phyloP scores from a whole-genome alignment of 176 grass and related monocot genomes.

The Hyparrhenia diplandra region DNA sequence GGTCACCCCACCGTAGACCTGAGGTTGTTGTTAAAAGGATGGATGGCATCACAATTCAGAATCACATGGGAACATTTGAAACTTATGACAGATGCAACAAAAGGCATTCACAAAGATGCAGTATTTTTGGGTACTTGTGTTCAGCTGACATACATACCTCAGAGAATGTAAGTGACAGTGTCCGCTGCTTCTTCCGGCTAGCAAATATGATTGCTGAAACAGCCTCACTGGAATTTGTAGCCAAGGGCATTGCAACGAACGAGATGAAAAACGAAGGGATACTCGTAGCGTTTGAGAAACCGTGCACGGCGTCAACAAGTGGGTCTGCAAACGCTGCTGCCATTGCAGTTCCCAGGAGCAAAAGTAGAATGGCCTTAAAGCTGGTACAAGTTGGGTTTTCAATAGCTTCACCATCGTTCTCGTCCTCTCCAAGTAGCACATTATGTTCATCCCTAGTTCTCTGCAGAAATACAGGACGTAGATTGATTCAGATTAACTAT shows the following conservation, averaged over 20 bases:
- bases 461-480: constrained; percentile 31
- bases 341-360: constrained; percentile 74
- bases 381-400: constrained; percentile 55
- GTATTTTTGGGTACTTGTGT: not conserved
- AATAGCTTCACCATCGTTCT: constrained; percentile 48
- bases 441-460: constrained; percentile 66
- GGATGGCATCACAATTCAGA: not conserved
- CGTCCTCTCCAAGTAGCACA: constrained; percentile 37
- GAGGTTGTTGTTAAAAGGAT: not conserved
- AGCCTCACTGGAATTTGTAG: constrained; percentile 93
- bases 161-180: constrained; percentile 88
- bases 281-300: constrained; percentile 68
- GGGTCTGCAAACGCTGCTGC: constrained; percentile 81
- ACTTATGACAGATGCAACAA: not conserved
- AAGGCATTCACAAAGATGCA: not conserved
- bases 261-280: constrained; percentile 97
- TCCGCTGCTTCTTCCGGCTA: constrained; percentile 76
- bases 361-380: constrained; percentile 57
- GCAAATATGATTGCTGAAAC: constrained; percentile 86
- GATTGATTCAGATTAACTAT: not conserved
- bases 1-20: constrained; percentile 80
- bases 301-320: constrained; percentile 83
- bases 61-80: not conserved
- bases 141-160: constrained; percentile 49
- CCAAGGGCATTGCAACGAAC: constrained; percentile 88